Conservation (phyloP, 345 rosid genomes). For the Gossypium arboreum region DNA sequence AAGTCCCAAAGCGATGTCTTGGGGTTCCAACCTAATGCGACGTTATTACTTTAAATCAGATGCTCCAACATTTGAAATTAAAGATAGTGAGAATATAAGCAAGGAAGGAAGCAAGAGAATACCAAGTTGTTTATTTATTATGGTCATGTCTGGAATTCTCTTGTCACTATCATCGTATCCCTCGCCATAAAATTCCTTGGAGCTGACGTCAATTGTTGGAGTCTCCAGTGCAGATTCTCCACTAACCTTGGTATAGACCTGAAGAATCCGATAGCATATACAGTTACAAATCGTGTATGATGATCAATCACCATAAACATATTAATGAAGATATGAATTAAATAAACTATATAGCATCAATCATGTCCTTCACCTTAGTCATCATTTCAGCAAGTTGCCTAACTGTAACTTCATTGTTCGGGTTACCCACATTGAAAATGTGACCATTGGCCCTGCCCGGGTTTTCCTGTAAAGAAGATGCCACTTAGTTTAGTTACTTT, state of each 20-base stretch:
- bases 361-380: slow-evolving; percentile 55
- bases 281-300: background rate
- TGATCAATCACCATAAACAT: background rate
- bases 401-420: slow-evolving; percentile 94
- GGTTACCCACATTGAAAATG: slow-evolving; percentile 95
- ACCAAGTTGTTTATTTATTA: slow-evolving; percentile 89
- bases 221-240: slow-evolving; percentile 57
- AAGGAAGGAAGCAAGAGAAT: slow-evolving; percentile 9
- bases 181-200: slow-evolving; percentile 87
- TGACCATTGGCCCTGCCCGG: slow-evolving; percentile 90
- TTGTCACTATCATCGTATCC: slow-evolving; percentile 97
- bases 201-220: slow-evolving; percentile 85
- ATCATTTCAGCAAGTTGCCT: slow-evolving; percentile 98
- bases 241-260: slow-evolving; percentile 80
- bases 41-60: background rate
- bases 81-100: background rate
- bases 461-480: slow-evolving; percentile 60
- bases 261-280: slow-evolving; percentile 4
- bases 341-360: background rate
- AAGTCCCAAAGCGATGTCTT: slow-evolving; percentile 93
- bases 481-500: background rate
- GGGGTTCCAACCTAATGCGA: slow-evolving; percentile 79
- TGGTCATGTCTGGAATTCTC: slow-evolving; percentile 98
- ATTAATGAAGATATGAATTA: background rate
- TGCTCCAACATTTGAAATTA: background rate